A percentile compares a stretch with the other conserved stretches of the same genome.
Evolutionary conservation across 805 yeast genomes (phyloP).

Genomic region (Lachancea mirantina): DNA sequence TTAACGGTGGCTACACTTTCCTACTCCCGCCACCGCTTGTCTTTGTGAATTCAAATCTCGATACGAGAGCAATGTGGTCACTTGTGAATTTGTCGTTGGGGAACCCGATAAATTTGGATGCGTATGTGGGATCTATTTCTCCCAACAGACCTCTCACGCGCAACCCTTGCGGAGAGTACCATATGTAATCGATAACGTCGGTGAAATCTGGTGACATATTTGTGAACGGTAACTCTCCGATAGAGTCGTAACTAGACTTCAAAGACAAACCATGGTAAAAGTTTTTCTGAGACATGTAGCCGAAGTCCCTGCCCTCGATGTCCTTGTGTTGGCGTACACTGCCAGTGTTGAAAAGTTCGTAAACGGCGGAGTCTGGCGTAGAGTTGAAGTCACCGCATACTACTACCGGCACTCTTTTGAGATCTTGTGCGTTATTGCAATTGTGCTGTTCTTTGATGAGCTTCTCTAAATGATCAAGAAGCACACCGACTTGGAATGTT

Average conservation of each 20-base stretch:
- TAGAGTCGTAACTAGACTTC: conserved; percentile 74
- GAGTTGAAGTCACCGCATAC: conserved; percentile 97
- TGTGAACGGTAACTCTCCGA: conserved; percentile 90
- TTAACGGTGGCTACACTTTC: conserved; percentile 16
- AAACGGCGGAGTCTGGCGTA: conserved; percentile 79
- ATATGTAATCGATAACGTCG: conserved; percentile 88
- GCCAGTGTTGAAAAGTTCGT: conserved; percentile 80
- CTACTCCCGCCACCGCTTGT: conserved; percentile 25
- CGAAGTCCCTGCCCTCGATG: conserved; percentile 81
- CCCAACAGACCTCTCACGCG: conserved; percentile 84
- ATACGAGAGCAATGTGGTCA: conserved; percentile 84
- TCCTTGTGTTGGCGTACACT: conserved; percentile 67
- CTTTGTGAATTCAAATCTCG: conserved; percentile 67
- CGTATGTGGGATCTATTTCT: conserved; percentile 70
- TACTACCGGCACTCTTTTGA: conserved; percentile 63
- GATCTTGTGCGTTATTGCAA: conserved; percentile 40
- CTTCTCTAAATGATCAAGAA: conserved; percentile 78
- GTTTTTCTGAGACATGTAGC: conserved; percentile 83
- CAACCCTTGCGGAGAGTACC: conserved; percentile 81
- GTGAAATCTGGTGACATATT: conserved; percentile 91
- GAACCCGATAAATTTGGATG: conserved; percentile 74
- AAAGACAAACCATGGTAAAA: conserved; percentile 74
- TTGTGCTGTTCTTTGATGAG: conserved; percentile 45
- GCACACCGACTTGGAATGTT: conserved; percentile 87
- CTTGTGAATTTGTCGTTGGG: conserved; percentile 93